phyloP scores from a whole-genome alignment of 148 eudicot genomes.

The Euryodendron excelsum region DNA sequence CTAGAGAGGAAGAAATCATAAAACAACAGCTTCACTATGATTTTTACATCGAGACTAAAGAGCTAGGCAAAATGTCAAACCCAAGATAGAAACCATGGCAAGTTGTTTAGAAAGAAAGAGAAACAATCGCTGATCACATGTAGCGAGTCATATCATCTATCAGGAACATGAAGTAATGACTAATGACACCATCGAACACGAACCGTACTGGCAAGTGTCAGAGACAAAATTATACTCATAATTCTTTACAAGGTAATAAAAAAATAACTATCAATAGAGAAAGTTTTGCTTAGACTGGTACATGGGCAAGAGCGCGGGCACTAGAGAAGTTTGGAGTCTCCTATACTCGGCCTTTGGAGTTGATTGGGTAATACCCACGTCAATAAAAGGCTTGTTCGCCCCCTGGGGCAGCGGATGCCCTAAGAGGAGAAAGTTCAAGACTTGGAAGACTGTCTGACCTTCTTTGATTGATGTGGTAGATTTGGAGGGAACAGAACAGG shows the following conservation, averaged over 20 bases:
- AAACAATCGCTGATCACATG: neutral
- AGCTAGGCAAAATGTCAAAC: neutral
- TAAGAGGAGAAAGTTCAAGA: too few relatives aligned
- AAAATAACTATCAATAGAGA: neutral
- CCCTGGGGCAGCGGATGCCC: too few relatives aligned
- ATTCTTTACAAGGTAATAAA: neutral
- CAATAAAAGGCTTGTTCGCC: too few relatives aligned
- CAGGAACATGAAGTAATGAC: neutral
- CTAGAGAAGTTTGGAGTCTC: too few relatives aligned
- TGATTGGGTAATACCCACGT: too few relatives aligned
- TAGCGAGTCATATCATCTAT: neutral
- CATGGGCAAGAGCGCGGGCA: too few relatives aligned
- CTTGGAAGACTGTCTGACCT: too few relatives aligned
- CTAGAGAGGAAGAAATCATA: neutral
- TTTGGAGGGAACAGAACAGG: too few relatives aligned
- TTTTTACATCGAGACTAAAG: neutral
- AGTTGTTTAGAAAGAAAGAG: slow-evolving; percentile 1
- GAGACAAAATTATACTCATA: neutral
- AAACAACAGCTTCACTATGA: neutral
- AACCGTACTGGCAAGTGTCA: neutral
- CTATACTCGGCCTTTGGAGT: too few relatives aligned
- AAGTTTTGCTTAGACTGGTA: too few relatives aligned
- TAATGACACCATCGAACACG: neutral
- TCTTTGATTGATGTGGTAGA: too few relatives aligned
- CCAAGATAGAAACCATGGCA: neutral